Evolutionary conservation across 2,329 filamentous ascomycete genomes (phyloP).

Genomic region (Alternaria tenuissima): DNA sequence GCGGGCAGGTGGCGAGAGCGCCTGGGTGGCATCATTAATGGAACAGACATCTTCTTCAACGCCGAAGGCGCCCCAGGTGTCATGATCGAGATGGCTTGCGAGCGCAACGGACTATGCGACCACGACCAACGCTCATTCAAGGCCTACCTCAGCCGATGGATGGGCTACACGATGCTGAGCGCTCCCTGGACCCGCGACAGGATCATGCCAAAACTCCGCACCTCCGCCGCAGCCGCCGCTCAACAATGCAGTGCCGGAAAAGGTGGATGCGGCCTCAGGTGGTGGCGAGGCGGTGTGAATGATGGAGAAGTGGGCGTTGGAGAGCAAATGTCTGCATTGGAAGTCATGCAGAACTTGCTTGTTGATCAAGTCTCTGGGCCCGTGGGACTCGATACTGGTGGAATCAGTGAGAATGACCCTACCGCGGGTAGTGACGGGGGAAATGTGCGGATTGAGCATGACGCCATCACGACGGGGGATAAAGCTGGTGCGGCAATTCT

Average conservation of each 20-base stretch:
- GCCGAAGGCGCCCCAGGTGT: constrained; percentile 53
- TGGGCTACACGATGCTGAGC: constrained; percentile 49
- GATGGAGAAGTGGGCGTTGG: constrained; percentile 62
- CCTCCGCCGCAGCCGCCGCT: constrained; percentile 64
- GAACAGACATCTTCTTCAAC: constrained; percentile 53
- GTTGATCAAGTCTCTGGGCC: constrained; percentile 40
- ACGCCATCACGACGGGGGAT: constrained; percentile 65
- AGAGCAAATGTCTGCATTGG: constrained; percentile 66
- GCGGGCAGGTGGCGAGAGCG: constrained; percentile 32
- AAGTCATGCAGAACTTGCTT: constrained; percentile 61
- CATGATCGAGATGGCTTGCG: constrained; percentile 59
- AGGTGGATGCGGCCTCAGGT: constrained; percentile 56
- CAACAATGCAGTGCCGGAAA: constrained; percentile 61
- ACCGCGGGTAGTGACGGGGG: constrained; percentile 45
- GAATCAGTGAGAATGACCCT: constrained; percentile 59
- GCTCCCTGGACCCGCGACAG: constrained; percentile 45
- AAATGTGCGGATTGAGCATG: constrained; percentile 31
- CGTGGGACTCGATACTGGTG: constrained; percentile 61
- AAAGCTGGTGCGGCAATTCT: constrained; percentile 72
- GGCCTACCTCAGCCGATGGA: constrained; percentile 53
- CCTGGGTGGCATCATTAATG: constrained; percentile 43
- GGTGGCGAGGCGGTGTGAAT: constrained; percentile 51
- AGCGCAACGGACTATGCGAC: constrained; percentile 54
- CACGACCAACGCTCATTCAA: constrained; percentile 57
- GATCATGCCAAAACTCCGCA: constrained; percentile 61